phyloP scores from a whole-genome alignment of 306 rosid genomes.

The Hippophae rhamnoides region DNA sequence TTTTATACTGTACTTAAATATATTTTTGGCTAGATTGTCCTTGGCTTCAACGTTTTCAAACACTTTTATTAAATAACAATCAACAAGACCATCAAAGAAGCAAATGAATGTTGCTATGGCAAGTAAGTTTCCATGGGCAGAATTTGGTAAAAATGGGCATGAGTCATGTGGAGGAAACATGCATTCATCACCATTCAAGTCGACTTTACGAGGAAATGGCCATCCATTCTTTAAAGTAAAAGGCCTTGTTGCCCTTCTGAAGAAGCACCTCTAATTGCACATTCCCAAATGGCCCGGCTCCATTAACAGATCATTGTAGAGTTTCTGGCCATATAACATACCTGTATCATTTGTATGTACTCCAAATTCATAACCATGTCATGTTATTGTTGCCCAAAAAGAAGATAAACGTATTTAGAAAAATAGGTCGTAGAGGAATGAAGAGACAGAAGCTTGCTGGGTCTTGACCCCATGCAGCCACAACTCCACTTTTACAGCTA shows the following conservation, averaged over 20 bases:
- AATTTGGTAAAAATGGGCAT: conserved; percentile 73
- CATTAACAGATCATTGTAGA: conserved; percentile 65
- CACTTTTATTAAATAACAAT: conserved; percentile 32
- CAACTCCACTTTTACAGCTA: conserved; percentile 90
- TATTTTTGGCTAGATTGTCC: conserved; percentile 2
- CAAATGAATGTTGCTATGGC: conserved; percentile 23
- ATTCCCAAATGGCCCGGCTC: conserved; percentile 75
- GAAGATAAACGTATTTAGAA: background rate
- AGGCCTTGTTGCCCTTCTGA: conserved; percentile 57
- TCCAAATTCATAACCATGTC: background rate
- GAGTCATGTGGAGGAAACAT: conserved; percentile 83
- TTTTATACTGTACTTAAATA: background rate
- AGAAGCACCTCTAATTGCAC: conserved; percentile 80
- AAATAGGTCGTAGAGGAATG: conserved; percentile 39
- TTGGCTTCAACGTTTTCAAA: conserved; percentile 27
- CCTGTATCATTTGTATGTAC: conserved; percentile 74
- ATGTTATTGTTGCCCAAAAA: conserved; percentile 6
- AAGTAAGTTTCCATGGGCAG: conserved; percentile 27
- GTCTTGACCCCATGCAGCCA: conserved; percentile 90
- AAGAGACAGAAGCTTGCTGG: conserved; percentile 60
- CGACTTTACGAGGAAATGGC: conserved; percentile 87
- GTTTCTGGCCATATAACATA: conserved; percentile 80
- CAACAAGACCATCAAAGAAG: conserved; percentile 40
- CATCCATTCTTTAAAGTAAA: conserved; percentile 89
- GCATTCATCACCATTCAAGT: conserved; percentile 93